Conservation (phyloP, 1,284 basidiomycete genomes). For the Heliocybe sulcata region DNA sequence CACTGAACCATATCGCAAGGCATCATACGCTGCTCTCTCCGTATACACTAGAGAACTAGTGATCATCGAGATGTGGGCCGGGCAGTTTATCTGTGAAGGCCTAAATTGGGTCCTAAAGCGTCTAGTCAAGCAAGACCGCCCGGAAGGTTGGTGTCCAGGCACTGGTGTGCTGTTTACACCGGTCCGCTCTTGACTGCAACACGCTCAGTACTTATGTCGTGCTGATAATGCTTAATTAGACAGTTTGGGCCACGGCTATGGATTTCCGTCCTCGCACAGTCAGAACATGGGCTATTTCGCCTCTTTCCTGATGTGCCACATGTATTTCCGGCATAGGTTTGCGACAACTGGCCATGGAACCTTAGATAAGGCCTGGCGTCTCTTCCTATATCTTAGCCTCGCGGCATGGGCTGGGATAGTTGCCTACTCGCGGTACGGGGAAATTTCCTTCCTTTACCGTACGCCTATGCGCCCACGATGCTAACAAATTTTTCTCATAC, state of each 20-base stretch:
- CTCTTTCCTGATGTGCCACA: constrained; percentile 68
- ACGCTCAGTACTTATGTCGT: neutral
- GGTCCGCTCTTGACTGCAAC: neutral
- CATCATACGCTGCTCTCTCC: constrained; percentile 71
- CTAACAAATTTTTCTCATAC: constrained; percentile 3
- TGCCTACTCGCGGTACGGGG: constrained; percentile 69
- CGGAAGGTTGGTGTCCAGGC: constrained; percentile 39
- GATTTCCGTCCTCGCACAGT: constrained; percentile 84
- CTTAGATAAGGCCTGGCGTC: constrained; percentile 43
- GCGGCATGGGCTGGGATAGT: constrained; percentile 52
- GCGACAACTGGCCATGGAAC: constrained; percentile 38
- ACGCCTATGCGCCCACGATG: neutral
- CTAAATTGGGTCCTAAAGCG: constrained; percentile 71
- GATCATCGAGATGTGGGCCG: constrained; percentile 77
- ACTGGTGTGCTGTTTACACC: neutral
- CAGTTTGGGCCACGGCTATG: constrained; percentile 68
- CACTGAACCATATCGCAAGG: too few relatives aligned
- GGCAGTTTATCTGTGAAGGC: constrained; percentile 69
- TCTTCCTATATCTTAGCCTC: constrained; percentile 42
- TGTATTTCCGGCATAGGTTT: constrained; percentile 67
- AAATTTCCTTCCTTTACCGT: neutral
- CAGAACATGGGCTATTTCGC: constrained; percentile 88
- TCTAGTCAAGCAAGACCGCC: constrained; percentile 62
- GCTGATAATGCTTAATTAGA: constrained; percentile 25
- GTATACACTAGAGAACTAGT: constrained; percentile 74